Percentiles rank a stretch among this genome's conserved stretches.
phyloP scores from a whole-genome alignment of 805 yeast genomes.

The Candida taoyuanica region DNA sequence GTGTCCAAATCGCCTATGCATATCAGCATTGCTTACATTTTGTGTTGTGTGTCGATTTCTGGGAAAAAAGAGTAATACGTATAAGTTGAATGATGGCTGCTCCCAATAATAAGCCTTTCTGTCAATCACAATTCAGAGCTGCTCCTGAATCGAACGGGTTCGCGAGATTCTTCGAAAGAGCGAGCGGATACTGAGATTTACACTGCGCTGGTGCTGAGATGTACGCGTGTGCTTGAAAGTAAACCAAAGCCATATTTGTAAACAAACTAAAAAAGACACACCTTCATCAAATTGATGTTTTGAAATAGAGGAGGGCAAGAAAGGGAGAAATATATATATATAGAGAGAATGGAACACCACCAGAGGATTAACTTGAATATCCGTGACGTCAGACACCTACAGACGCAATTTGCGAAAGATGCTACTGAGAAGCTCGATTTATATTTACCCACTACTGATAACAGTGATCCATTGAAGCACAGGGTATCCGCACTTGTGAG shows the following conservation, averaged over 20 bases:
- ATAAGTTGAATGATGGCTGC: too few species aligned
- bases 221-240: neutral
- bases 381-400: conserved; percentile 49
- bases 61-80: too few species aligned
- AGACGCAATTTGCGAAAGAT: conserved; percentile 37
- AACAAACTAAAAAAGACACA: too few species aligned
- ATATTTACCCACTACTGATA: conserved; percentile 39
- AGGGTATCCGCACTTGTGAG: conserved; percentile 41
- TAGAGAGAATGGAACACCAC: conserved; percentile 19
- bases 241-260: too few species aligned
- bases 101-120: neutral
- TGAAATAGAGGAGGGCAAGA: too few species aligned
- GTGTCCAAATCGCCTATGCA: too few species aligned
- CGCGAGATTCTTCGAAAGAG: conserved; percentile 1
- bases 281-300: too few species aligned
- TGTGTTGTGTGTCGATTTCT: neutral
- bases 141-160: conserved; percentile 3
- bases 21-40: conserved; percentile 3
- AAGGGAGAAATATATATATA: too few species aligned
- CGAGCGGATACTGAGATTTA: conserved; percentile 1
- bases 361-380: conserved; percentile 44
- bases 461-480: conserved; percentile 41
- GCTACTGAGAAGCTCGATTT: conserved; percentile 42
- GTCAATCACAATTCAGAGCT: neutral
- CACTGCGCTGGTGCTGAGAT: conserved; percentile 2